Percentiles rank a stretch among this genome's conserved stretches.
These are phyloP conservation scores for Trichoderma pleuroti DNA, from an alignment of 2,329 filamentous ascomycete genomes.

Conservation along the genomic window DNA sequence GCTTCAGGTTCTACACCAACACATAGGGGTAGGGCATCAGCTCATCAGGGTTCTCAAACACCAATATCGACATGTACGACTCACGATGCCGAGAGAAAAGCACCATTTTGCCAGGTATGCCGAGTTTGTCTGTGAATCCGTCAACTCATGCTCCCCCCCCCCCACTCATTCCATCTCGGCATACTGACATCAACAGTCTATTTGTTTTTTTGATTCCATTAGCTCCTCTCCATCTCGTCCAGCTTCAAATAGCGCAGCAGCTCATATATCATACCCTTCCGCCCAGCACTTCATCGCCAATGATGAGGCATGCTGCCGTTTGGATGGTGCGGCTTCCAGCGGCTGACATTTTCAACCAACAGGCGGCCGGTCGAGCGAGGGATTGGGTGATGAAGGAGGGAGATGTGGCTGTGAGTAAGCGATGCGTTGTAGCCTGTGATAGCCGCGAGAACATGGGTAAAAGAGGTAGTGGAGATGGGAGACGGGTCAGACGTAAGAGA, in stretches of 20 bases:
- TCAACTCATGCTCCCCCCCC: conserved; percentile 21
- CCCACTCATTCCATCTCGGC: not conserved
- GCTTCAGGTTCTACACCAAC: conserved; percentile 60
- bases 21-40: not conserved
- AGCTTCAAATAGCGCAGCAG: not conserved
- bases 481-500: too few relatives aligned
- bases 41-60: not conserved
- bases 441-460: conserved; percentile 70
- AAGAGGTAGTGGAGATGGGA: not conserved
- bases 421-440: conserved; percentile 68
- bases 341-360: conserved; percentile 38
- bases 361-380: conserved; percentile 25
- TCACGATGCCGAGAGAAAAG: conserved; percentile 58
- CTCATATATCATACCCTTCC: conserved; percentile 65
- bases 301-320: conserved; percentile 88
- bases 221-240: conserved; percentile 9
- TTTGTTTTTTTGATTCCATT: not conserved
- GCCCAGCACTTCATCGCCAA: conserved; percentile 93
- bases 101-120: conserved; percentile 63
- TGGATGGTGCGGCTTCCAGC: conserved; percentile 66
- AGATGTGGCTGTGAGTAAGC: conserved; percentile 38
- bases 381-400: conserved; percentile 29
- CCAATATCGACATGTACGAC: conserved; percentile 18
- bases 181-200: conserved; percentile 38
- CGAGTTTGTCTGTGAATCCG: conserved; percentile 54